Conservation (phyloP, 2,329 filamentous ascomycete genomes). For the Magnaporthiopsis incrustans region DNA sequence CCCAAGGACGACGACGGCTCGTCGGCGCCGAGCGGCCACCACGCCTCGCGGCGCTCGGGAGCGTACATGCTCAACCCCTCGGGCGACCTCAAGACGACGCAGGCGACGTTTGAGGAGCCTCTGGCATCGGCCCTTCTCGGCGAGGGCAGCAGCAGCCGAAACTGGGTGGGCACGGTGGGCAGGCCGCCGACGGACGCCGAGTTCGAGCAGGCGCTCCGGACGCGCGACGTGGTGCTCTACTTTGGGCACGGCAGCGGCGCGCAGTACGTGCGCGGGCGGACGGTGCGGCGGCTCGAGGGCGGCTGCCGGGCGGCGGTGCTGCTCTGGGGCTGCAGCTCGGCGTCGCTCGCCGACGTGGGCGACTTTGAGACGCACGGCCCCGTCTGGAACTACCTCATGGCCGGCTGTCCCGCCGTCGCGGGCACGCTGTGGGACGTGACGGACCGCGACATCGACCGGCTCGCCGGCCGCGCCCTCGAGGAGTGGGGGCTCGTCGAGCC, state of each 20-base stretch:
- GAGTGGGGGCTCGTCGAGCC: constrained; percentile 68
- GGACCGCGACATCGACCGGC: constrained; percentile 93
- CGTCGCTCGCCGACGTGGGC: constrained; percentile 69
- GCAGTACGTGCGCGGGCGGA: constrained; percentile 84
- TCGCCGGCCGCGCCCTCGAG: constrained; percentile 70
- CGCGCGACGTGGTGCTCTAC: constrained; percentile 72
- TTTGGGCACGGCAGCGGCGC: constrained; percentile 94
- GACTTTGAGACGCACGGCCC: constrained; percentile 89
- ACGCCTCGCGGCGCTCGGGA: constrained; percentile 45
- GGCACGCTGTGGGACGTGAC: constrained; percentile 98
- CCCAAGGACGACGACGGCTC: constrained; percentile 12
- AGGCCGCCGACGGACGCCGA: constrained; percentile 68
- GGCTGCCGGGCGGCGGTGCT: constrained; percentile 70
- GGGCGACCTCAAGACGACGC: constrained; percentile 73
- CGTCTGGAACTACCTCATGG: constrained; percentile 85
- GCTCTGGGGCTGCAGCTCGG: constrained; percentile 91
- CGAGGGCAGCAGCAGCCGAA: neutral
- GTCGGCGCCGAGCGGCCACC: constrained; percentile 34
- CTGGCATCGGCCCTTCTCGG: constrained; percentile 36
- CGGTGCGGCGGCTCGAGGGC: constrained; percentile 63
- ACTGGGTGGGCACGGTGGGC: constrained; percentile 62
- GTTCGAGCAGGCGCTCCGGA: constrained; percentile 59
- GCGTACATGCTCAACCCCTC: constrained; percentile 87
- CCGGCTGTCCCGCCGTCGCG: constrained; percentile 76
- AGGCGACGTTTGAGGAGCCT: constrained; percentile 61